These are phyloP conservation scores for Aspergillus fischeri DNA, from an alignment of 2,329 filamentous ascomycete species.

Conservation along the genomic window DNA sequence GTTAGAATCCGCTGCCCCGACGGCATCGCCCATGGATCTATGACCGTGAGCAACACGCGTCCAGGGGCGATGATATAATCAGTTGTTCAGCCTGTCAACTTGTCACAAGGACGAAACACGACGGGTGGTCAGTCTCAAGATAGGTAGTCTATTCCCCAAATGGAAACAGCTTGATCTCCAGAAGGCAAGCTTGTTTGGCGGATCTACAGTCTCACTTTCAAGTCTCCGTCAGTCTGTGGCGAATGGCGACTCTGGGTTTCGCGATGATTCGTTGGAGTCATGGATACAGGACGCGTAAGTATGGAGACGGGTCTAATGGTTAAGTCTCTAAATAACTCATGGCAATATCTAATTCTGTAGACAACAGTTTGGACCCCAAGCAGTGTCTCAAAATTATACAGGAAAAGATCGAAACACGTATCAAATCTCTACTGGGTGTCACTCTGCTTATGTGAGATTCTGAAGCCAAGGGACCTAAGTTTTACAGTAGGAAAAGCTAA, in stretches of 20 bases:
- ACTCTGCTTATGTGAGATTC: neutral
- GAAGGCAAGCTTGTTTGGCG: neutral
- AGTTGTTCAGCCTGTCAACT: no score
- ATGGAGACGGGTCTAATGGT: neutral
- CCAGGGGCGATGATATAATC: neutral
- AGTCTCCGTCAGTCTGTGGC: neutral
- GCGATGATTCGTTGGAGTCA: neutral
- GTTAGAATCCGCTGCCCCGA: neutral
- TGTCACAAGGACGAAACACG: neutral
- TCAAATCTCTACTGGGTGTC: neutral
- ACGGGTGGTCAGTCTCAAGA: neutral
- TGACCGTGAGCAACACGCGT: neutral
- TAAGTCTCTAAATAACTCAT: neutral
- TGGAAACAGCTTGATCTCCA: neutral
- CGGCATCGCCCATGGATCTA: neutral
- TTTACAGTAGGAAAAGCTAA: neutral
- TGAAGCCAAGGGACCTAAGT: neutral
- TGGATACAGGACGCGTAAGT: neutral
- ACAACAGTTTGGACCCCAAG: neutral
- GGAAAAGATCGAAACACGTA: neutral
- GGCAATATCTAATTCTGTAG: no score
- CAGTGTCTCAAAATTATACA: no score
- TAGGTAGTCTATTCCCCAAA: neutral
- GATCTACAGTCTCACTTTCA: neutral
- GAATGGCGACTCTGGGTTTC: neutral